Evolutionary conservation across 2,329 filamentous ascomycete genomes (phyloP).

Genomic region (Cladosporium sp.): DNA sequence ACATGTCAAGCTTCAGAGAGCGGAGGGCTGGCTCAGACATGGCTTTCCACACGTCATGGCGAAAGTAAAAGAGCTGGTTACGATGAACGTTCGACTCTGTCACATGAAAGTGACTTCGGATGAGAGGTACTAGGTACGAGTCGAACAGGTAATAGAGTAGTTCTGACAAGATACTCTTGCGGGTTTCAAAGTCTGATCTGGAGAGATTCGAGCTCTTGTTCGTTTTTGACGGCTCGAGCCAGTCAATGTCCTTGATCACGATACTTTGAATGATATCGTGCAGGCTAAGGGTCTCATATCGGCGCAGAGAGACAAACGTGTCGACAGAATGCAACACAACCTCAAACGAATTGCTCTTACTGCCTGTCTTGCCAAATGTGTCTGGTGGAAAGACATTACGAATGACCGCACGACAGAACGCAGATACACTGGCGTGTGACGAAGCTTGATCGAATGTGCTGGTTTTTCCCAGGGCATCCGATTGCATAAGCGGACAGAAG

Average conservation of each 20-base stretch:
- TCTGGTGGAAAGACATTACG: conserved; percentile 66
- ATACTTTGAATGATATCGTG: conserved; percentile 73
- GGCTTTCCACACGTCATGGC: conserved; percentile 84
- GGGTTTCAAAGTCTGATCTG: conserved; percentile 68
- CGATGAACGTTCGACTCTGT: conserved; percentile 82
- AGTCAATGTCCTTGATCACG: conserved; percentile 50
- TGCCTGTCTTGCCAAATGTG: conserved; percentile 65
- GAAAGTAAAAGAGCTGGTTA: conserved; percentile 85
- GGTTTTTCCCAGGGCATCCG: not conserved
- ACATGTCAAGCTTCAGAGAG: conserved; percentile 65
- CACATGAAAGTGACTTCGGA: conserved; percentile 86
- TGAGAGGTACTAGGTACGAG: conserved; percentile 80
- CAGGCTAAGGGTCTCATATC: conserved; percentile 75
- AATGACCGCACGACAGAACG: conserved; percentile 78
- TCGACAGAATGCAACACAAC: conserved; percentile 66
- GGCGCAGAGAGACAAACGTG: conserved; percentile 69
- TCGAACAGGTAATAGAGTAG: conserved; percentile 92
- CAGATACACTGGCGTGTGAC: conserved; percentile 65
- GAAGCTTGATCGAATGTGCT: conserved; percentile 64
- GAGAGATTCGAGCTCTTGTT: conserved; percentile 54
- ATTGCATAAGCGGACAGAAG: conserved; percentile 62
- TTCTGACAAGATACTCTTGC: conserved; percentile 74
- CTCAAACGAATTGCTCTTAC: conserved; percentile 56
- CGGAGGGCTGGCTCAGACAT: conserved; percentile 70
- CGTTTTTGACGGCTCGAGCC: conserved; percentile 61